Conservation (phyloP, 2,329 filamentous ascomycete species). For the Fusarium clavum region DNA sequence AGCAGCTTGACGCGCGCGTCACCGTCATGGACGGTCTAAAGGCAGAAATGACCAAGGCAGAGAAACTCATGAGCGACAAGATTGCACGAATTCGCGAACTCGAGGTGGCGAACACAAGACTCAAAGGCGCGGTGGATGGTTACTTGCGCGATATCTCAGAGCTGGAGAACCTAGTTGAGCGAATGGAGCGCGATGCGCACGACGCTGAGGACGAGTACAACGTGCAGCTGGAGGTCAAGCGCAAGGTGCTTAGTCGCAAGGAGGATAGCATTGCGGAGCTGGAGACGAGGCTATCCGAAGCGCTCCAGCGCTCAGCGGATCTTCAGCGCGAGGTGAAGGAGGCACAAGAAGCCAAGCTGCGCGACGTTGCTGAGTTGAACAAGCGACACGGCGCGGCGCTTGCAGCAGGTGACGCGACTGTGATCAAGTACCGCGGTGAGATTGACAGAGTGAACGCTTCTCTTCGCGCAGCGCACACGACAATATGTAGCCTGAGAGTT, state of each 20-base stretch:
- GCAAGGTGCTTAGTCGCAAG: slow-evolving; percentile 52
- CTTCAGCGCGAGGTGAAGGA: slow-evolving; percentile 56
- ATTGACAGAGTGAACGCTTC: slow-evolving; percentile 60
- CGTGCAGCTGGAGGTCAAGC: slow-evolving; percentile 51
- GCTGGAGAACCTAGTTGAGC: slow-evolving; percentile 63
- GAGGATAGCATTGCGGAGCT: slow-evolving; percentile 55
- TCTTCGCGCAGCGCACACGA: slow-evolving; percentile 61
- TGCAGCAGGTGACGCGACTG: slow-evolving; percentile 62
- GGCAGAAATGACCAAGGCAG: slow-evolving; percentile 54
- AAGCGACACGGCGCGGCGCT: slow-evolving; percentile 60
- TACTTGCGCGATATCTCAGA: slow-evolving; percentile 66
- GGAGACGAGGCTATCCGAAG: slow-evolving; percentile 57
- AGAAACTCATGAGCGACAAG: slow-evolving; percentile 52
- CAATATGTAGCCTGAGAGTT: slow-evolving; percentile 58
- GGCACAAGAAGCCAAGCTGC: slow-evolving; percentile 51
- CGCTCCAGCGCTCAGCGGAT: slow-evolving; percentile 53
- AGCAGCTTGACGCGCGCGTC: slow-evolving; percentile 66
- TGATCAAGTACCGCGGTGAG: slow-evolving; percentile 61
- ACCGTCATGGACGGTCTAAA: slow-evolving; percentile 62
- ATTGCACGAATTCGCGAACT: slow-evolving; percentile 59
- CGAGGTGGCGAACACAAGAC: slow-evolving; percentile 61
- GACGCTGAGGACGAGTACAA: slow-evolving; percentile 48
- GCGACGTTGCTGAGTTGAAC: slow-evolving; percentile 52
- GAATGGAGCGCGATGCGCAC: slow-evolving; percentile 57
- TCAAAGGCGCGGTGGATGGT: slow-evolving; percentile 63